These are phyloP conservation scores for Neolentinus lepideus DNA, from an alignment of 1,284 basidiomycete genomes.

Conservation along the genomic window DNA sequence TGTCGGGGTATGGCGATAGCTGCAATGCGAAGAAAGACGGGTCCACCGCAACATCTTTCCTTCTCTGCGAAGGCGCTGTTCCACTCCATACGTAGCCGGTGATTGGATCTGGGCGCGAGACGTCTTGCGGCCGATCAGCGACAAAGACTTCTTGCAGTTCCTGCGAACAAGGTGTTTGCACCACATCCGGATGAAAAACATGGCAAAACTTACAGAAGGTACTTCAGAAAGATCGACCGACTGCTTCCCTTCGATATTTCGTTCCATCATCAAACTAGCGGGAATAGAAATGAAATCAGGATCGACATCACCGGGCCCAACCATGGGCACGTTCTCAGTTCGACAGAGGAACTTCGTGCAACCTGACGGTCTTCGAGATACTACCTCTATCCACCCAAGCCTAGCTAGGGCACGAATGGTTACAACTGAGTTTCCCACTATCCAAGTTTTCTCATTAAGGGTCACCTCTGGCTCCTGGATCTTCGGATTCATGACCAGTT, in stretches of 20 bases:
- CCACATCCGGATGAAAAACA: neutral
- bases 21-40: conserved; percentile 88
- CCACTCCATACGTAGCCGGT: conserved; percentile 82
- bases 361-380: conserved; percentile 86
- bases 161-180: neutral
- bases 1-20: conserved; percentile 78
- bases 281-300: conserved; percentile 71
- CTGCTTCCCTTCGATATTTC: conserved; percentile 26
- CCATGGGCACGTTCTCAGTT: conserved; percentile 84
- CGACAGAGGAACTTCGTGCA: conserved; percentile 84
- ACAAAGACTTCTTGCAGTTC: neutral
- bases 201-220: neutral
- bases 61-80: conserved; percentile 78
- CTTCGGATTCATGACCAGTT: conserved; percentile 56
- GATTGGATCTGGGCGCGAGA: conserved; percentile 54
- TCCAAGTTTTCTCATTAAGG: conserved; percentile 72
- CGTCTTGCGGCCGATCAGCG: neutral
- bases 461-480: conserved; percentile 28
- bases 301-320: conserved; percentile 75
- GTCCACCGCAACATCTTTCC: conserved; percentile 81
- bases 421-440: conserved; percentile 82
- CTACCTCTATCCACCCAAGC: conserved; percentile 87
- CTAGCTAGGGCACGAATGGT: conserved; percentile 74
- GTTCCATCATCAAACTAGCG: conserved; percentile 69
- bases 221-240: neutral